Base-by-base conservation (phyloP, 257 asterid genomes). In the Nicotiana obtusifolia region DNA sequence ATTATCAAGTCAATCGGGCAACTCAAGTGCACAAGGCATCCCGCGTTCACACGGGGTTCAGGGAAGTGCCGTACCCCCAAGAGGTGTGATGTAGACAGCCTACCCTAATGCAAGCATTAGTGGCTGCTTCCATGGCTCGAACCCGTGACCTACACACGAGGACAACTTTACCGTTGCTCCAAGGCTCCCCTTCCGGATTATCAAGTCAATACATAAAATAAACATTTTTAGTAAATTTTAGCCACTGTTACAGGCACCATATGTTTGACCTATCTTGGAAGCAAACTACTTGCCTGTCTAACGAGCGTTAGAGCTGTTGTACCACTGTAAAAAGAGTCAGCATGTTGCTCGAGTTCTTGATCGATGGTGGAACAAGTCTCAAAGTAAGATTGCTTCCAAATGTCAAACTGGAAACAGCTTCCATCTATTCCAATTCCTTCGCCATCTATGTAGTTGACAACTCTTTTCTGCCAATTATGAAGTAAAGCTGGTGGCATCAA, bases 321-420 rank as follows among this genome's bases (percentile, higher is more conserved):
- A 24, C 98, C 98, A 66, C 98, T 94, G 82, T 92, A 86, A 67
- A 87, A 92, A 10, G 98, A 86, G 86, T 91, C 94, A 1, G 93
- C 81, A 30, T 86, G 85, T 31, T 69, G 89, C 30, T 83, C 83
- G 37, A 94, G 93, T 33, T 89, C 89, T 78, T 86, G 91, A 86
- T 94, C 98, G 54, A 94, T 90, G 52, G 81, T 87, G 69, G 93
- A 90, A 56, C 95, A 94, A 41, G 98, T 83, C 85, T 87, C 89
- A 64, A 84, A 76, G 83, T 84, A 89, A 79, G 92, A 88, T 11
- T 92, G 87, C 80, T 90, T 91, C 98, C 95, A 92, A 44, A 87
- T 71, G n/a, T 92, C 88, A 65, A 88, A 87, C 84, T 71, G 86
- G 81, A 75, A 20, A 59, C 67, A 84, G 20, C 71, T 83, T 69